Evolutionary conservation across 345 rosid species (phyloP).

Genomic region (Aquilaria yunnanensis): DNA sequence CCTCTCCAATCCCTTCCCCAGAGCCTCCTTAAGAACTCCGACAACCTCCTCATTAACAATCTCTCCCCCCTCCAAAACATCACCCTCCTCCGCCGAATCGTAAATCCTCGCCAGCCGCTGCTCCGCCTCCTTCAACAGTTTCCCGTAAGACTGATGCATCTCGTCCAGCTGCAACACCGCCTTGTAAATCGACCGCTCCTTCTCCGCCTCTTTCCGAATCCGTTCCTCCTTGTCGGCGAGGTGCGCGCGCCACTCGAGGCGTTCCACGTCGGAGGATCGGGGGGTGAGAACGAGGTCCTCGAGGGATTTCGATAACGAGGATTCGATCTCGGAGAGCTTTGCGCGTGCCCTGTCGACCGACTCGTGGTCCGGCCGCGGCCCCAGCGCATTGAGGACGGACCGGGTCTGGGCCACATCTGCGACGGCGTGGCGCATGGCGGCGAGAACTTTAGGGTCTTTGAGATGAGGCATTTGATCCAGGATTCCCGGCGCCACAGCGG

Average conservation of each 20-base stretch:
- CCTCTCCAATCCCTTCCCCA: conserved; percentile 44
- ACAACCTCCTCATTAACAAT: conserved; percentile 52
- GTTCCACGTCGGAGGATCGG: conserved; percentile 44
- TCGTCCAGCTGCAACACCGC: conserved; percentile 66
- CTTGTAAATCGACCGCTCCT: conserved; percentile 41
- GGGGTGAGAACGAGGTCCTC: conserved; percentile 69
- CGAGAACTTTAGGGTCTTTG: conserved; percentile 54
- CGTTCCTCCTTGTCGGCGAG: conserved; percentile 54
- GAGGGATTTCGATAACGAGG: conserved; percentile 49
- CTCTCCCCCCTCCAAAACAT: conserved; percentile 22
- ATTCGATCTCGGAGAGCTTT: conserved; percentile 53
- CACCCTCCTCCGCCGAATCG: conserved; percentile 40
- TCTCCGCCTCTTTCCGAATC: conserved; percentile 48
- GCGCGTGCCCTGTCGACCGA: conserved; percentile 66
- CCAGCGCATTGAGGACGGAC: conserved; percentile 67
- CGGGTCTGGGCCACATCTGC: conserved; percentile 79
- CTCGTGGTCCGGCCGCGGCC: conserved; percentile 94
- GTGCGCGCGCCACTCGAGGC: conserved; percentile 44
- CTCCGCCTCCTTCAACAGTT: conserved; percentile 79
- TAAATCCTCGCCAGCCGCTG: conserved; percentile 60
- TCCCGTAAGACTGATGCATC: conserved; percentile 72
- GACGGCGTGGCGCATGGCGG: conserved; percentile 70
- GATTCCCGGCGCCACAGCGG: conserved; percentile 20
- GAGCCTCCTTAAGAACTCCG: conserved; percentile 50
- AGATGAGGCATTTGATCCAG: conserved; percentile 58